A percentile compares a stretch with the other conserved stretches of the same genome.
Conservation (phyloP, 2,329 filamentous ascomycete species). For the Epichloe glyceriae region DNA sequence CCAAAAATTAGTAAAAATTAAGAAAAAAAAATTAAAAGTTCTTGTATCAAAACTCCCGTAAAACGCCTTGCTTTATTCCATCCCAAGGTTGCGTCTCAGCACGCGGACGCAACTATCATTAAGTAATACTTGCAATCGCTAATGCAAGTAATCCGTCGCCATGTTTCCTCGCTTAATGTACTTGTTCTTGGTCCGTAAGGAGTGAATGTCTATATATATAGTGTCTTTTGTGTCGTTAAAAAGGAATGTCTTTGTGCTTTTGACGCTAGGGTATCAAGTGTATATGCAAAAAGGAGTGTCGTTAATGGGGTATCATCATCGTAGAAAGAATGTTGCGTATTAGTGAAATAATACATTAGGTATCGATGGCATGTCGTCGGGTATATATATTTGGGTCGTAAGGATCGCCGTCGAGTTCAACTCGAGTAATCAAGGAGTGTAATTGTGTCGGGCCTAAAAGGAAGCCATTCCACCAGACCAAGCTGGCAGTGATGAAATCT, state of each 20-base stretch:
- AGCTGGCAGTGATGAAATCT: background rate
- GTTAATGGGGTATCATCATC: constrained; percentile 17
- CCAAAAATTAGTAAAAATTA: no score
- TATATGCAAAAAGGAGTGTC: constrained; percentile 3
- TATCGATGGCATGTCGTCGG: constrained; percentile 6
- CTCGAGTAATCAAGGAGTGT: constrained; percentile 9
- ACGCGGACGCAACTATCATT: background rate
- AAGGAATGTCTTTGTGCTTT: constrained; percentile 33
- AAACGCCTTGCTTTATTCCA: constrained; percentile 3
- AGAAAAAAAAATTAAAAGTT: background rate
- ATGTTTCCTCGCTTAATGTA: constrained; percentile 4
- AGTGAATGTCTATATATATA: constrained; percentile 6
- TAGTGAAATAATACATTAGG: constrained; percentile 17
- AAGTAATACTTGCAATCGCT: background rate
- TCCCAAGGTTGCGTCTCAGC: background rate
- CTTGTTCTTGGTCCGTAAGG: constrained; percentile 7
- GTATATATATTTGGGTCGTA: constrained; percentile 7
- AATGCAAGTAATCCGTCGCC: constrained; percentile 5
- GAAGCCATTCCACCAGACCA: background rate
- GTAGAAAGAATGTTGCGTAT: constrained; percentile 22
- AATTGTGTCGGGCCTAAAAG: background rate
- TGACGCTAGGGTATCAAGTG: constrained; percentile 7
- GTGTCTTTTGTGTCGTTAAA: constrained; percentile 10
- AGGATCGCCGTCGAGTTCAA: constrained; percentile 21
- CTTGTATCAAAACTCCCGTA: background rate